These are phyloP conservation scores for Magnusiomyces sp. DNA, from an alignment of 1,139 yeast genomes.

Conservation along the genomic window DNA sequence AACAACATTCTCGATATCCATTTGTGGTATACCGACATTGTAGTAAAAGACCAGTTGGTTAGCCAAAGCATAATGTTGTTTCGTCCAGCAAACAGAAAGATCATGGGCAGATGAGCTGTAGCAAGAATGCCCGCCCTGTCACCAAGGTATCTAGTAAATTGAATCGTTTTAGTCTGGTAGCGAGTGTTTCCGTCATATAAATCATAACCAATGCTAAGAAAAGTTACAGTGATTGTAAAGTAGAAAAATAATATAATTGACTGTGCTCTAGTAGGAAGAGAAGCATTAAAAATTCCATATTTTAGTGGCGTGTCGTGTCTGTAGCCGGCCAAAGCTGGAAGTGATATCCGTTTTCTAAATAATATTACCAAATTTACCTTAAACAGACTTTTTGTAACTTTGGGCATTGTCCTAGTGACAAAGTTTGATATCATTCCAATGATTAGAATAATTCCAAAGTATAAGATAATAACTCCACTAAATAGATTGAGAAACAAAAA, in stretches of 20 bases:
- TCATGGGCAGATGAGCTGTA: constrained; percentile 42
- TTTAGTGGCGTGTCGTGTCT: neutral
- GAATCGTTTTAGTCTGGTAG: constrained; percentile 19
- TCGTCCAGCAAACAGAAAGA: constrained; percentile 53
- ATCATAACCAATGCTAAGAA: constrained; percentile 35
- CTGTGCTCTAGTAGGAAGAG: neutral
- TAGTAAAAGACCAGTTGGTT: constrained; percentile 54
- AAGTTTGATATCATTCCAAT: constrained; percentile 19
- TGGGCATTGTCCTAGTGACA: constrained; percentile 10
- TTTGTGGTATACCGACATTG: constrained; percentile 50
- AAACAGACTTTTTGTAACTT: constrained; percentile 6
- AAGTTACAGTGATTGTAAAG: constrained; percentile 33
- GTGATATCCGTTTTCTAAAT: constrained; percentile 4
- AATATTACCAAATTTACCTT: neutral
- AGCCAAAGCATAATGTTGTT: constrained; percentile 48
- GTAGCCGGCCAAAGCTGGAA: neutral
- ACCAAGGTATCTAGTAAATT: constrained; percentile 44
- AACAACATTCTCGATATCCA: constrained; percentile 51
- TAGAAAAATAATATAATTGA: neutral
- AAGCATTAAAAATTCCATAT: neutral
- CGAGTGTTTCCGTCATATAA: constrained; percentile 23
- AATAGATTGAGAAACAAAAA: constrained; percentile 10
- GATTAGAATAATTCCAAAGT: constrained; percentile 21
- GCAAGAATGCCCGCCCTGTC: constrained; percentile 52
- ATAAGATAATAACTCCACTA: constrained; percentile 22